Conservation (phyloP, 129 eudicot genomes). For the Lactuca saligna region DNA sequence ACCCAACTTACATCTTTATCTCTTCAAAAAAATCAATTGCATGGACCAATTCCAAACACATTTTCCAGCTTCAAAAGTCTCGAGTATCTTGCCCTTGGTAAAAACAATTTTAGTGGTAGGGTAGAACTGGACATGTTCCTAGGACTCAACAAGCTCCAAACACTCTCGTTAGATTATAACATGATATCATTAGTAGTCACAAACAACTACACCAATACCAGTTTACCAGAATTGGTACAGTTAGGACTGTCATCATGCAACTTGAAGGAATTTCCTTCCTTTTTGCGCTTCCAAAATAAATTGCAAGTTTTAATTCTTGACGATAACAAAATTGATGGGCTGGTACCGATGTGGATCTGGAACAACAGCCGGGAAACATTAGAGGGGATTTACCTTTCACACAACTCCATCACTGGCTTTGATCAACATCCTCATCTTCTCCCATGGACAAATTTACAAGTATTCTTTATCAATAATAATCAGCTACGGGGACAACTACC, state of each 20-base stretch:
- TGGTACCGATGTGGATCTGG: conserved; percentile 3
- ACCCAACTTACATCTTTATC: background rate
- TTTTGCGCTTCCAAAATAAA: conserved; percentile 3
- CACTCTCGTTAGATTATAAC: background rate
- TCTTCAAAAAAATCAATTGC: background rate
- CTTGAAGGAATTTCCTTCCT: conserved; percentile 14
- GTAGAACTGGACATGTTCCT: conserved; percentile 19
- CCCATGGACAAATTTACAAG: conserved; percentile 9
- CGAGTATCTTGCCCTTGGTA: background rate
- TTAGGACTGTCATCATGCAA: conserved; percentile 16
- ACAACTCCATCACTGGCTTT: conserved; percentile 11
- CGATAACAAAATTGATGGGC: conserved; percentile 1
- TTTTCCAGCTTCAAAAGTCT: conserved; percentile 26
- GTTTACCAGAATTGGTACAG: background rate
- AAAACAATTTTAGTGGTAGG: conserved; percentile 21
- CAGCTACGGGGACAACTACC: conserved; percentile 1
- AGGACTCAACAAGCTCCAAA: conserved; percentile 3
- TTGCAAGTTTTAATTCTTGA: background rate
- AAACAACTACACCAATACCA: conserved; percentile 7
- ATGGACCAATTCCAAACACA: conserved; percentile 22
- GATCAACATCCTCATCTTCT: background rate
- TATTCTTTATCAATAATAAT: background rate
- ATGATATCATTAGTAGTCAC: background rate
- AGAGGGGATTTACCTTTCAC: background rate
- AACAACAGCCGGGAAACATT: conserved; percentile 15